Base-by-base conservation (phyloP, 169 alveolate species). In the Babesia divergens region DNA sequence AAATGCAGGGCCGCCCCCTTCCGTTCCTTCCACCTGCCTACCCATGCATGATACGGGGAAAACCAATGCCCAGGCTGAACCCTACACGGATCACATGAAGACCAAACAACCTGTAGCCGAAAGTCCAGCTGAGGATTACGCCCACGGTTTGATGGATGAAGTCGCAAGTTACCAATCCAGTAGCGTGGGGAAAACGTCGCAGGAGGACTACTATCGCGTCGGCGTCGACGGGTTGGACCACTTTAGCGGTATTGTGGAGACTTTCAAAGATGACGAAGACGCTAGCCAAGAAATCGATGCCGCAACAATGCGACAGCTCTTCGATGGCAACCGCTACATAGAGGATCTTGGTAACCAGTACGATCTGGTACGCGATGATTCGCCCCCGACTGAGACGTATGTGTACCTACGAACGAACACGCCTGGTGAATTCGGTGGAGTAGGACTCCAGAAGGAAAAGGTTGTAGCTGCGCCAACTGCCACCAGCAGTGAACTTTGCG, bases 401-500 rank as follows among this genome's bases (percentile, higher is more conserved):
- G 72, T 62, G 1, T 62, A 44, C 59, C 4, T 62, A 0, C 59
- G 72, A 2, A 42, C 58, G 51, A 14, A 2, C 26, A 1, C 3
- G n/a, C 42, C 11, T n/a, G 60, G 50, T 49, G 72, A 62, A 6
- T 44, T 31, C 20, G 72, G 50, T 22, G 28, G 46, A 8, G 46
- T 46, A 7, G 20, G 49, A 9, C 37, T 62, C 51, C 37, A 62
- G 3, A 62, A 62, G 60, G 52, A 62, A 18, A 62, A 34, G 72
- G 72, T 62, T 14, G 47, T 29, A 3, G 51, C 72, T 24, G 60
- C 56, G 29, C 47, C 65, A 24, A 38, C 55, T 2, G 85, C 85
- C 6, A 52, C 81, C 16, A 65, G 81, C 74, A 24, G 58, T 46
- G 80, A 76, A 14, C 54, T 76, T 46, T 38, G 55, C 67, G 85